Percentiles rank a stretch among this genome's conserved stretches.
Conservation (phyloP, 2,329 filamentous ascomycete species). For the Clarireedia sp. region DNA sequence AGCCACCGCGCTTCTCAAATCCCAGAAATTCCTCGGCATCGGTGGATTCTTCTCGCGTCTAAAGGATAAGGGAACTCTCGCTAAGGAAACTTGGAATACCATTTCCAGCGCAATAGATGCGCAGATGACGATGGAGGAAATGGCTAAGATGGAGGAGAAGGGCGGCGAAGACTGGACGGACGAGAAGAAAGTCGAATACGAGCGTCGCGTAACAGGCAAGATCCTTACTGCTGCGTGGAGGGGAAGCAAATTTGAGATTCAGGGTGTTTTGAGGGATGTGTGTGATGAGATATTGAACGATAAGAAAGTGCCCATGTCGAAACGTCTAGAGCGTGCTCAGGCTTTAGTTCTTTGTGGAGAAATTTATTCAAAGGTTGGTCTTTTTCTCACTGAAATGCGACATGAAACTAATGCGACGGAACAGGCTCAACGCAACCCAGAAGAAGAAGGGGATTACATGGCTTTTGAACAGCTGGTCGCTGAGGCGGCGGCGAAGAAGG, state of each 20-base stretch:
- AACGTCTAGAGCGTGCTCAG: slow-evolving; percentile 85
- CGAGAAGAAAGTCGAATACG: slow-evolving; percentile 91
- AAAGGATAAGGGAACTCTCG: slow-evolving; percentile 92
- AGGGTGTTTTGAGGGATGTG: slow-evolving; percentile 88
- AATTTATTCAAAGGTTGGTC: slow-evolving; percentile 73
- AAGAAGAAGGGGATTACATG: slow-evolving; percentile 98
- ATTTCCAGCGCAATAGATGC: slow-evolving; percentile 94
- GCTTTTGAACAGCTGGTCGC: slow-evolving; percentile 97
- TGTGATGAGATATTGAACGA: slow-evolving; percentile 81
- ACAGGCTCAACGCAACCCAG: slow-evolving; percentile 78
- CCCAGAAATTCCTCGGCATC: slow-evolving; percentile 94
- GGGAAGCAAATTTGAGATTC: slow-evolving; percentile 95
- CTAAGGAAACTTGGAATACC: slow-evolving; percentile 98
- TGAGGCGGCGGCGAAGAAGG: slow-evolving; percentile 92
- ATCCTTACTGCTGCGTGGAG: slow-evolving; percentile 95
- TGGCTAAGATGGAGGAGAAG: slow-evolving; percentile 90
- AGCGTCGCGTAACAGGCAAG: slow-evolving; percentile 93
- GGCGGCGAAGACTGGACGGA: slow-evolving; percentile 98
- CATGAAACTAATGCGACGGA: no score
- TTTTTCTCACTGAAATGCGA: background rate
- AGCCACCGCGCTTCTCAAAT: slow-evolving; percentile 79
- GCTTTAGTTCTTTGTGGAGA: slow-evolving; percentile 83
- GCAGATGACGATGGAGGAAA: slow-evolving; percentile 97
- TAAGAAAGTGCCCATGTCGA: slow-evolving; percentile 69
- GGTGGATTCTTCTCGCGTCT: slow-evolving; percentile 89